A percentile compares a stretch with the other conserved stretches of the same genome.
These are phyloP conservation scores for Fraxinus ornus DNA, from an alignment of 305 asterid genomes.

Conservation along the genomic window DNA sequence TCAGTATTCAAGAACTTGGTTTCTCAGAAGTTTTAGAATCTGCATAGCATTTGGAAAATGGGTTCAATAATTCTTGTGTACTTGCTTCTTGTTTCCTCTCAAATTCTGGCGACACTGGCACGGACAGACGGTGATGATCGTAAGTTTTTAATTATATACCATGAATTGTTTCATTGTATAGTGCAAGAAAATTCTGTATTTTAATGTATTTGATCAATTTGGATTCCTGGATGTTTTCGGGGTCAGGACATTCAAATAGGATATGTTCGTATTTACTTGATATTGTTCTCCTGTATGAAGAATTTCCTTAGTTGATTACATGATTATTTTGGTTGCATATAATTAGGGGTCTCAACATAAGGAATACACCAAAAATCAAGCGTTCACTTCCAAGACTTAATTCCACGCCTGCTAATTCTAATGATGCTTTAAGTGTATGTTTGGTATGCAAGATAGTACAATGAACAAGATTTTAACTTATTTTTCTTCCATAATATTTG, in stretches of 20 bases:
- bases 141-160: conserved; percentile 32
- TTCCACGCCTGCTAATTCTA: background rate
- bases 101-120: conserved; percentile 34
- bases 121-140: conserved; percentile 52
- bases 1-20: conserved; percentile 7
- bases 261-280: background rate
- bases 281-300: conserved; percentile 9
- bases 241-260: background rate
- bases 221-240: background rate
- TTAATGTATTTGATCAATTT: conserved; percentile 11
- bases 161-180: background rate
- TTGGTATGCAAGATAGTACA: background rate
- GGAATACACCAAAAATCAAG: background rate
- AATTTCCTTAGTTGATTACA: background rate
- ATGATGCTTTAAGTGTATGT: background rate
- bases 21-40: conserved; percentile 16
- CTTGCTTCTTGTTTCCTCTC: conserved; percentile 41
- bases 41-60: conserved; percentile 38
- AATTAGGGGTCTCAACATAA: background rate
- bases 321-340: background rate
- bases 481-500: background rate
- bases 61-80: conserved; percentile 28
- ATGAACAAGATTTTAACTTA: background rate
- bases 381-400: background rate
- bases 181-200: background rate